Percentiles rank a stretch among this genome's conserved stretches.
Conservation (phyloP, 2,329 filamentous ascomycete species). For the Calonectria leucothoes region DNA sequence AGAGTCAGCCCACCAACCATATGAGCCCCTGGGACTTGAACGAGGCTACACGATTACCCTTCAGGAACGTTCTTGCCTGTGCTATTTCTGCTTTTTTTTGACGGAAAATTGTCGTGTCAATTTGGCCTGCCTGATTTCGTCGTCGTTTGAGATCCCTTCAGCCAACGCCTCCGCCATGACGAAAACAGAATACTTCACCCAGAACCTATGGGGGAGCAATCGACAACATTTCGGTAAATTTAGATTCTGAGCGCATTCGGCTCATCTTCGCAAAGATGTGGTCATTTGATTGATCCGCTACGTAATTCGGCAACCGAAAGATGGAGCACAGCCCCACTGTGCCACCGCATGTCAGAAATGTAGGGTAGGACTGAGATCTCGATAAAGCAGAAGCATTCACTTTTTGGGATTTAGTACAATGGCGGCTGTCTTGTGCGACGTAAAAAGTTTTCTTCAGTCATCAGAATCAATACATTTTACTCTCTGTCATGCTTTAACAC, state of each 20-base stretch:
- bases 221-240: not conserved
- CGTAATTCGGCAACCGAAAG: not conserved
- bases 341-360: not conserved
- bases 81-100: not conserved
- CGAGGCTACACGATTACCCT: not conserved
- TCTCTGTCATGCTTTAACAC: not conserved
- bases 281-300: not conserved
- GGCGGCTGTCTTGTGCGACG: no score
- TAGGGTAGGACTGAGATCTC: not conserved
- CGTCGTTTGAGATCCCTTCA: no score
- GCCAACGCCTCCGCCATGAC: no score
- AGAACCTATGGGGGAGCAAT: not conserved
- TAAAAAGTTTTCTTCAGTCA: not conserved
- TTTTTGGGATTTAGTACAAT: not conserved
- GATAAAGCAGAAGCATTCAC: not conserved
- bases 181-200: not conserved
- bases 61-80: no score
- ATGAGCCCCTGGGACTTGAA: not conserved
- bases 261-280: not conserved
- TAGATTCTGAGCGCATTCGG: not conserved
- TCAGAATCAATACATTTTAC: not conserved
- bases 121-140: not conserved
- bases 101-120: not conserved
- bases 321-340: not conserved
- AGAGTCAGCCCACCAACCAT: not conserved